Evolutionary conservation across 78 protist species (phyloP), one percentile per base, ranked within the genome.

Genomic region (Salpingoeca rosetta): DNA sequence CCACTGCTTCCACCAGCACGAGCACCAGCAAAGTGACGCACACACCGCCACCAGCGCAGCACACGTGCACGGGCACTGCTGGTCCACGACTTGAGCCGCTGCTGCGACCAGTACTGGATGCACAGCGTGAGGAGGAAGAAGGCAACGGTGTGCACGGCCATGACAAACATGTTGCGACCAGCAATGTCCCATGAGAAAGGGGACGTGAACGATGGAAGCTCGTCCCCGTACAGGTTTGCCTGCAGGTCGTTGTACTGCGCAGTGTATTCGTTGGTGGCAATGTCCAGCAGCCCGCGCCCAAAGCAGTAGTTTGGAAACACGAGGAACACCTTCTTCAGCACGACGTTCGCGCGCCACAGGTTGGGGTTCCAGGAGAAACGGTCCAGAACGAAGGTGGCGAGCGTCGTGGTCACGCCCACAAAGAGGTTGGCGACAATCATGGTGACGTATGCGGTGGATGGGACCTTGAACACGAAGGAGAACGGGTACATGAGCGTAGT

Each of bases 391-490:
- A 81, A 81, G 57, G 83, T 44, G 0, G 83, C 39, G 35, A 81
- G 51, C 39, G 83, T 40, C 39, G 83, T 37, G 25, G 83, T 41
- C 36, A 81, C 44, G 10, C 83, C 83, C 25, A 76, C 31, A 17
- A 45, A 27, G 75, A 82, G 25, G 28, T 82, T 42, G 31, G 35
- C 17, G 7, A 82, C 40, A 22, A 51, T 82, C 85, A 45, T 25
- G 79, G 27, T 28, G 41, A 44, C 85, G 74, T 44, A 45, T 24
- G 80, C 76, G 10, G 76, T 84, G 76, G 89, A 41, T 25, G 85
- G 88, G 38, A 45, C 44, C 44, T 0, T 38, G 81, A 85, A 85
- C 38, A 1, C 26, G 78, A 75, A n/a, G 72, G 86, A 74, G 35
- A 31, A 0, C 73, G 74, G 11, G 44, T 83, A 81, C 39, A 78